These are phyloP conservation scores for Pleochaeta shiraiana DNA, from an alignment of 2,329 filamentous ascomycete species.

Conservation along the genomic window DNA sequence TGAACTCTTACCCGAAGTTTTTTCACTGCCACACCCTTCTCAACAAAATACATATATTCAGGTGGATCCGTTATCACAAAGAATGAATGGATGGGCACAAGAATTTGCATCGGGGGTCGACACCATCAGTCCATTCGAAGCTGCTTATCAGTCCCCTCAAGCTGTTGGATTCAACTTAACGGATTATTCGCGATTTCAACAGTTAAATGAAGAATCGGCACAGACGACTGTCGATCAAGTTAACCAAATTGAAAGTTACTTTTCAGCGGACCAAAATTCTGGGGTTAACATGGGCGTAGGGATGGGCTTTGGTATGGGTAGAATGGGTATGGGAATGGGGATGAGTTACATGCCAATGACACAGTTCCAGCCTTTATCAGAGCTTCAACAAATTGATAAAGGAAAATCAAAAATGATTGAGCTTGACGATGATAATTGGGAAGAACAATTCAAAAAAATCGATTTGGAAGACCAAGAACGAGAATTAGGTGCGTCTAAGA, in stretches of 20 bases:
- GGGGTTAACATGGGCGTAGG: slow-evolving; percentile 30
- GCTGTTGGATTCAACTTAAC: slow-evolving; percentile 49
- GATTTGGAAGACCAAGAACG: slow-evolving; percentile 36
- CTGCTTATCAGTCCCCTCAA: slow-evolving; percentile 37
- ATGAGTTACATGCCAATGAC: slow-evolving; percentile 20
- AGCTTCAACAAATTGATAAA: slow-evolving; percentile 27
- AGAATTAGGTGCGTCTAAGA: slow-evolving; percentile 17
- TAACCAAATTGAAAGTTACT: slow-evolving; percentile 24
- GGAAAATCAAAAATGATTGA: slow-evolving; percentile 90
- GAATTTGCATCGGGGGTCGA: slow-evolving; percentile 37
- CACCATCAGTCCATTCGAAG: slow-evolving; percentile 44
- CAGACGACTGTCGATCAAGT: slow-evolving; percentile 35
- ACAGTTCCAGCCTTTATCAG: neutral
- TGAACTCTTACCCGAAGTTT: slow-evolving; percentile 27
- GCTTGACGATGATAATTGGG: slow-evolving; percentile 85
- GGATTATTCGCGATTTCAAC: slow-evolving; percentile 75
- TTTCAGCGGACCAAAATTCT: slow-evolving; percentile 33
- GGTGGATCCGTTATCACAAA: slow-evolving; percentile 18
- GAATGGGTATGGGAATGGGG: slow-evolving; percentile 27
- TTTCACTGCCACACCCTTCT: slow-evolving; percentile 17
- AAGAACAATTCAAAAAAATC: slow-evolving; percentile 84
- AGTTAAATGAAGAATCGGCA: slow-evolving; percentile 36
- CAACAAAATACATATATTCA: slow-evolving; percentile 14
- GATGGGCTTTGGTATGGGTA: slow-evolving; percentile 26
- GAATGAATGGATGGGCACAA: slow-evolving; percentile 32